Evolutionary conservation across 768 basidiomycete species (phyloP), one percentile per base, ranked within the genome.

Genomic region (Rhizopogon sp.): DNA sequence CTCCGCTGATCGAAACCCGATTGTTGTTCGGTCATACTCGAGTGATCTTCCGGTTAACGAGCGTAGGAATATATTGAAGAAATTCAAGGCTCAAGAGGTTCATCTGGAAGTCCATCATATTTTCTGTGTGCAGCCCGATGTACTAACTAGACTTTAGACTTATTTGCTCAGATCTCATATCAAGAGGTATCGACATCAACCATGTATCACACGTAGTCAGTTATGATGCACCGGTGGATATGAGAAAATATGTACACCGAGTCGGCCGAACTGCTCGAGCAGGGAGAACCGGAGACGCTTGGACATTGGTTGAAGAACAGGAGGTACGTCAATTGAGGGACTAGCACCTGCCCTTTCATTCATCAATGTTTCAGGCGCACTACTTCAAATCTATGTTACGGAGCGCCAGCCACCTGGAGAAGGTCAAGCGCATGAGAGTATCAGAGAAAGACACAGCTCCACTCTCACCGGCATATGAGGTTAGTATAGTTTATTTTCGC

Each of bases 221-320:
- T n/a, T n/a, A n/a, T n/a, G n/a, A n/a, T n/a, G n/a, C n/a, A n/a
- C n/a, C n/a, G n/a, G n/a, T n/a, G n/a, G n/a, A n/a, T n/a, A n/a
- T n/a, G n/a, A n/a, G n/a, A n/a, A n/a, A n/a, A n/a, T n/a, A n/a
- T n/a, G n/a, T n/a, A n/a, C n/a, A n/a, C n/a, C n/a, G n/a, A n/a
- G n/a, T n/a, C n/a, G n/a, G n/a, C n/a, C n/a, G n/a, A n/a, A n/a
- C n/a, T n/a, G n/a, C n/a, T n/a, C n/a, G n/a, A n/a, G n/a, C n/a
- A n/a, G n/a, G n/a, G n/a, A n/a, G n/a, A n/a, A n/a, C n/a, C n/a
- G n/a, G n/a, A n/a, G n/a, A n/a, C 59, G 94, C 95, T 2, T 99
- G 96, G 96, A 90, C 89, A 2, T 71, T 98, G 62, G 90, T 98
- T 6, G 97, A 98, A 74, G 89, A 93, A 66, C 95, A 97, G 66